Conservation (phyloP, 768 basidiomycete species). For the Pluteus cervinus region DNA sequence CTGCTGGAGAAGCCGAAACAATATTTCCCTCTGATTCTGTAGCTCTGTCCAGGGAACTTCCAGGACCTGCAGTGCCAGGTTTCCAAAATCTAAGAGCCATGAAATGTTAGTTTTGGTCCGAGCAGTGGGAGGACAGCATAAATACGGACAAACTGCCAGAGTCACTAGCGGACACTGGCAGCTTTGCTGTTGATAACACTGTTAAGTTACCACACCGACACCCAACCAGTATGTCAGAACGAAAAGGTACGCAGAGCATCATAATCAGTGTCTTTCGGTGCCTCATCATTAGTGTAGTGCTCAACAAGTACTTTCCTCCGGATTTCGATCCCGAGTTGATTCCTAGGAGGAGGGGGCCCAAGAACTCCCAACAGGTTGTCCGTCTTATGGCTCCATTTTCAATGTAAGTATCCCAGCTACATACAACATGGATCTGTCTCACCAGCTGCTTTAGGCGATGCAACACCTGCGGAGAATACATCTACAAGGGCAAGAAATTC, state of each 20-base stretch:
- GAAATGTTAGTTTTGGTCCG: too few relatives aligned
- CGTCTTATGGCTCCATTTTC: slow-evolving; percentile 99
- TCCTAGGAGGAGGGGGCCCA: slow-evolving; percentile 81
- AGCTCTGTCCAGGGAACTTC: slow-evolving; percentile 81
- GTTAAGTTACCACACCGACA: slow-evolving; percentile 9
- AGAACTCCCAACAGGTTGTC: slow-evolving; percentile 95
- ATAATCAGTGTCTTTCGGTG: not conserved
- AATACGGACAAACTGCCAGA: slow-evolving; percentile 37
- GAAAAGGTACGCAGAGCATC: slow-evolving; percentile 50
- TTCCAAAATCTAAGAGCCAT: slow-evolving; percentile 83
- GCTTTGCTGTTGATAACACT: too few relatives aligned
- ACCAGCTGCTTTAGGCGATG: slow-evolving; percentile 63
- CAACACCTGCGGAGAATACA: slow-evolving; percentile 96
- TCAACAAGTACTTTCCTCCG: slow-evolving; percentile 96
- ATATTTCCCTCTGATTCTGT: slow-evolving; percentile 71
- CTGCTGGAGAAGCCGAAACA: slow-evolving; percentile 59
- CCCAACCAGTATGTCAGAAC: slow-evolving; percentile 64
- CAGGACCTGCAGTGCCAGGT: slow-evolving; percentile 79
- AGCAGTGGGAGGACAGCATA: slow-evolving; percentile 32
- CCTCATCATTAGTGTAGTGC: slow-evolving; percentile 38
- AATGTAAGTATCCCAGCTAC: slow-evolving; percentile 51
- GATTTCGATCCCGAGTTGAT: slow-evolving; percentile 98
- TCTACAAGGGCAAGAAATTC: slow-evolving; percentile 99
- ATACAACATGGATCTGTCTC: too few relatives aligned
- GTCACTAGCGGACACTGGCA: slow-evolving; percentile 29